Percentiles rank a stretch among this genome's conserved stretches.
phyloP scores from a whole-genome alignment of 2,329 filamentous ascomycete species.

The Pseudogymnoascus sp. region DNA sequence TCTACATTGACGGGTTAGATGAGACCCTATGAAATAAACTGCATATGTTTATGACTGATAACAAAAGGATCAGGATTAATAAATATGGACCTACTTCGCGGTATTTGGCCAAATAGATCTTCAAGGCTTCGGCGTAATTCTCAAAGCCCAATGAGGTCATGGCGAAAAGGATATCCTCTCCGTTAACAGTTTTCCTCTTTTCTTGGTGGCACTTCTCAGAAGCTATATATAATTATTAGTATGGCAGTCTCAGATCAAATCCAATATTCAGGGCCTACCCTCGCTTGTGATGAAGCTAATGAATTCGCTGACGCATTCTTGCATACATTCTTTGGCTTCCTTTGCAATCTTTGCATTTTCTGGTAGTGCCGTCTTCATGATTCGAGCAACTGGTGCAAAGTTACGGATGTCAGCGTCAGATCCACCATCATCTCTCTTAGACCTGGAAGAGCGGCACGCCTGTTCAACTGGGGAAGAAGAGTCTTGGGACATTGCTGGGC shows the following conservation, averaged over 20 bases:
- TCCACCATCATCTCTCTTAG: conserved; percentile 24
- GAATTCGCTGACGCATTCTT: conserved; percentile 99
- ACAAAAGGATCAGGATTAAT: neutral
- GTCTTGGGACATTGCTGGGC: conserved; percentile 51
- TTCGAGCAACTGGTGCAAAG: conserved; percentile 91
- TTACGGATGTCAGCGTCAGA: conserved; percentile 90
- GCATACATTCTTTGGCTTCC: conserved; percentile 99
- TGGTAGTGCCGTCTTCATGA: conserved; percentile 96
- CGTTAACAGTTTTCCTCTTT: conserved; percentile 98
- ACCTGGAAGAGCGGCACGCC: conserved; percentile 40
- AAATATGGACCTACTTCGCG: conserved; percentile 68
- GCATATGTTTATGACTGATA: neutral
- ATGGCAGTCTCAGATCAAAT: conserved; percentile 13
- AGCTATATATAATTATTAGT: conserved; percentile 47
- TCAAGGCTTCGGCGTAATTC: conserved; percentile 95
- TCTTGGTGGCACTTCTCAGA: conserved; percentile 99
- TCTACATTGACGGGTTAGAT: conserved; percentile 42
- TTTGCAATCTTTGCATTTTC: conserved; percentile 99
- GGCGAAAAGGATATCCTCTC: conserved; percentile 95
- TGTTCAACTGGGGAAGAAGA: conserved; percentile 44
- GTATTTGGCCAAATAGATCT: conserved; percentile 97
- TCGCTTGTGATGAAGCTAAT: conserved; percentile 99
- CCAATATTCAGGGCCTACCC: conserved; percentile 51
- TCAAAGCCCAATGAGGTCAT: conserved; percentile 99
- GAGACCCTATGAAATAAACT: conserved; percentile 30